Evolutionary conservation across 768 basidiomycete species (phyloP), one percentile per base, ranked within the genome.

Genomic region (Hortiboletus flavorubellus): DNA sequence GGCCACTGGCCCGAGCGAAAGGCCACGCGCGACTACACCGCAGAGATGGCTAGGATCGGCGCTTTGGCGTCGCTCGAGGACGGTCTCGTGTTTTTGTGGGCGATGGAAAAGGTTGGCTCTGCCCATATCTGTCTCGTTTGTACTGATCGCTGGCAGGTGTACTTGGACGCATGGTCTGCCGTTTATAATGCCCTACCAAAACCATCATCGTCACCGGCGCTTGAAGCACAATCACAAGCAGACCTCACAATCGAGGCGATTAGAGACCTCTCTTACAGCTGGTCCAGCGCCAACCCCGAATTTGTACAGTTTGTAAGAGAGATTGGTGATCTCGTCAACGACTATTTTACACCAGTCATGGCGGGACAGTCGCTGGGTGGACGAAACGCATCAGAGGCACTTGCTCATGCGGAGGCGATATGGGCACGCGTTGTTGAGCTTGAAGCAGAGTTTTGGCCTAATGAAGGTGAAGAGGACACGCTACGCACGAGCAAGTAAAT

Each of bases 41-140:
- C 87, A 10, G 85, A 87, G 68, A 85, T 91, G 82, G 76, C 76
- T 3, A 76, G 82, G 7, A 71, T 84, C 3, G 75, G 76, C 4
- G 69, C 73, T 6, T 62, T 69, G 15, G 79, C 76, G 4, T 73
- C 71, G 0, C 59, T 87, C 18, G 78, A 80, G 46, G 88, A 91
- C 40, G 85, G 84, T 0, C 69, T 91, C 21, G 73, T 90, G 1
- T 84, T 91, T 57, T 70, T 91, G 14, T 90, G 87, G 87, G 85
- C 85, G 0, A 90, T 90, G 87, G 89, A 90, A 66, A 78, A 80
- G 73, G 88, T 87, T 41, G 21, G 69, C 55, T 7, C 5, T 37
- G 3, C 15, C 18, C 12, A 5, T 18, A 16, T 9, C 31, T 9
- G 1, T 5, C 1, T 33, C 8, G 8, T 33, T 21, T 23, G 30